Evolutionary conservation across 495 filamentous ascomycete genomes (phyloP).

Genomic region (Mytilinidion resinicola): DNA sequence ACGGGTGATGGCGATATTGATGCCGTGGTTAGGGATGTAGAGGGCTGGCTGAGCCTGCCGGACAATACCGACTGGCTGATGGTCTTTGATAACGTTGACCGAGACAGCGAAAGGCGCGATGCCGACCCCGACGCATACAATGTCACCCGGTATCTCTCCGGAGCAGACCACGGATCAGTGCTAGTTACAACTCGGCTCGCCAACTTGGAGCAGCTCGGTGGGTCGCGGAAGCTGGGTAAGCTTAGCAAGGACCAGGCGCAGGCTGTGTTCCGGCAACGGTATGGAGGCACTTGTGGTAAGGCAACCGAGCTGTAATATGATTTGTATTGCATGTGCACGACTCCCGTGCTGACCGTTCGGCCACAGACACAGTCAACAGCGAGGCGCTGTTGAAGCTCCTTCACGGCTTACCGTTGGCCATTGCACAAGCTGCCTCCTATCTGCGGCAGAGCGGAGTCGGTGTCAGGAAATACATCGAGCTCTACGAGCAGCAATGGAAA

Average conservation of each 20-base stretch:
- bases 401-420: slow-evolving; percentile 25
- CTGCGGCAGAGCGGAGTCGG: not conserved
- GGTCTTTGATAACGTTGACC: slow-evolving; percentile 26
- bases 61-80: slow-evolving; percentile 31
- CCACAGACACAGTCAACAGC: not conserved
- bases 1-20: slow-evolving; percentile 2
- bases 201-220: not conserved
- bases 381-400: slow-evolving; percentile 8
- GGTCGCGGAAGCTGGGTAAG: slow-evolving; percentile 11
- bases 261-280: slow-evolving; percentile 12
- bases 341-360: too few relatives aligned
- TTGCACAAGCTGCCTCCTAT: slow-evolving; percentile 22
- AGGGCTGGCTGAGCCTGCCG: slow-evolving; percentile 30
- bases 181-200: slow-evolving; percentile 38
- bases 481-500: slow-evolving; percentile 5
- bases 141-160: slow-evolving; percentile 33
- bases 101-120: not conserved
- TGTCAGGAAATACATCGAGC: slow-evolving; percentile 1
- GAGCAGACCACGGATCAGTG: slow-evolving; percentile 33
- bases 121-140: slow-evolving; percentile 24
- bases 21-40: slow-evolving; percentile 25
- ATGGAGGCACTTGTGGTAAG: not conserved
- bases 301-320: too few relatives aligned
- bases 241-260: slow-evolving; percentile 2
- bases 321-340: too few relatives aligned